Percentiles rank a stretch among this genome's conserved stretches.
These are phyloP conservation scores for Tricholoma sp. DNA, from an alignment of 768 basidiomycete species.

Conservation along the genomic window DNA sequence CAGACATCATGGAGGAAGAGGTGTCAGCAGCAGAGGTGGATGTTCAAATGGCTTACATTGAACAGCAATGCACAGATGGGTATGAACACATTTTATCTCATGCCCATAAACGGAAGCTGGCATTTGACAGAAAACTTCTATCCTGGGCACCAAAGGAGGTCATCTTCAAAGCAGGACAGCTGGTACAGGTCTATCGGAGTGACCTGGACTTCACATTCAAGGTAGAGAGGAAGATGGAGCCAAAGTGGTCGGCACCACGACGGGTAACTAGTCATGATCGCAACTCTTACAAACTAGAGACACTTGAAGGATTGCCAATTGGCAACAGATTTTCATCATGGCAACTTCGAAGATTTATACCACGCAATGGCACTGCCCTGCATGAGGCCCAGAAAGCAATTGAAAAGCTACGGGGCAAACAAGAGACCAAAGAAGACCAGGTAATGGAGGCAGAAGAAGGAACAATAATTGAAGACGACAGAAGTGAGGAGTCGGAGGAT, in stretches of 20 bases:
- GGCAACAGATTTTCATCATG: not conserved
- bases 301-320: conserved; percentile 8
- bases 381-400: conserved; percentile 8
- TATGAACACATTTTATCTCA: too few species aligned
- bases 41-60: too few species aligned
- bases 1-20: too few species aligned
- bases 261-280: conserved; percentile 7
- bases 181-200: conserved; percentile 8
- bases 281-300: conserved; percentile 13
- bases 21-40: too few species aligned
- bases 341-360: conserved; percentile 14
- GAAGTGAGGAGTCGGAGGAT: not conserved
- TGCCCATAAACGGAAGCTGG: too few species aligned
- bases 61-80: too few species aligned
- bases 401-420: not conserved
- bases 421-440: conserved; percentile 7
- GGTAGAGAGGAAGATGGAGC: conserved; percentile 18
- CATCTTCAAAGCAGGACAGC: not conserved
- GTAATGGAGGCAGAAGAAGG: not conserved
- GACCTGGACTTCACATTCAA: conserved; percentile 8
- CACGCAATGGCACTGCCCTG: conserved; percentile 14
- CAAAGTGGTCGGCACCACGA: conserved; percentile 23
- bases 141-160: too few species aligned
- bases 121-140: too few species aligned
- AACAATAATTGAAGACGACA: not conserved